phyloP scores from a whole-genome alignment of 345 rosid species.

The Durio zibethinus region DNA sequence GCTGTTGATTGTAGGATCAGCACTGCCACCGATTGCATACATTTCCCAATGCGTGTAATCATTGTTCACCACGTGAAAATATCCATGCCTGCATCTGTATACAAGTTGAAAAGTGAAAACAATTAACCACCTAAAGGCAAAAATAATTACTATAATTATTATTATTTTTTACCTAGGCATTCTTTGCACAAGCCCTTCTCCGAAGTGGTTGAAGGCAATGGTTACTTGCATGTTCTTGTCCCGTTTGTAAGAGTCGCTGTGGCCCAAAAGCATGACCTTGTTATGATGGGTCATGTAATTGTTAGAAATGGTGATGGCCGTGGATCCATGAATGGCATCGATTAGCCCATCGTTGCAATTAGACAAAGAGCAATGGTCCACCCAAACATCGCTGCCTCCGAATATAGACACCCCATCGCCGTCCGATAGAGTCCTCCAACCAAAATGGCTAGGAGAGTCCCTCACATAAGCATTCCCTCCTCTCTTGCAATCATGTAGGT shows the following conservation, averaged over 20 bases:
- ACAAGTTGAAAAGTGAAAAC: not conserved
- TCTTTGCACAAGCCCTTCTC: conserved; percentile 68
- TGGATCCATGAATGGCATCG: conserved; percentile 59
- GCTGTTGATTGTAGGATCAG: conserved; percentile 60
- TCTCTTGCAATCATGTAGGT: conserved; percentile 54
- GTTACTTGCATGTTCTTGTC: conserved; percentile 71
- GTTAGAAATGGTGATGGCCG: conserved; percentile 58
- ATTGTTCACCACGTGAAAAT: conserved; percentile 69
- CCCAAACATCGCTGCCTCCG: conserved; percentile 68
- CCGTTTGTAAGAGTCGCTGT: conserved; percentile 47
- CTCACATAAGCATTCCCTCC: conserved; percentile 63
- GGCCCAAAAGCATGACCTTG: conserved; percentile 68
- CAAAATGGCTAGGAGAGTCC: conserved; percentile 56
- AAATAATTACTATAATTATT: no score
- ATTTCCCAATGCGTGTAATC: conserved; percentile 64
- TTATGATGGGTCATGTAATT: conserved; percentile 54
- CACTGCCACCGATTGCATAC: conserved; percentile 78
- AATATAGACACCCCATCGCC: conserved; percentile 59
- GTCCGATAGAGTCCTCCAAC: conserved; percentile 62
- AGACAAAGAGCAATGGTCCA: conserved; percentile 60
- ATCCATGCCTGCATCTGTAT: conserved; percentile 59
- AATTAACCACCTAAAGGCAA: not conserved
- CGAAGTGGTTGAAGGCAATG: conserved; percentile 68
- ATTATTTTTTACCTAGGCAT: conserved; percentile 59
- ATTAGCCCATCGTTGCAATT: conserved; percentile 55